Percentiles rank a stretch among this genome's conserved stretches.
These are phyloP conservation scores for Dimargaris verticillata DNA, from an alignment of 192 early-diverging fungal genomes.

Conservation along the genomic window DNA sequence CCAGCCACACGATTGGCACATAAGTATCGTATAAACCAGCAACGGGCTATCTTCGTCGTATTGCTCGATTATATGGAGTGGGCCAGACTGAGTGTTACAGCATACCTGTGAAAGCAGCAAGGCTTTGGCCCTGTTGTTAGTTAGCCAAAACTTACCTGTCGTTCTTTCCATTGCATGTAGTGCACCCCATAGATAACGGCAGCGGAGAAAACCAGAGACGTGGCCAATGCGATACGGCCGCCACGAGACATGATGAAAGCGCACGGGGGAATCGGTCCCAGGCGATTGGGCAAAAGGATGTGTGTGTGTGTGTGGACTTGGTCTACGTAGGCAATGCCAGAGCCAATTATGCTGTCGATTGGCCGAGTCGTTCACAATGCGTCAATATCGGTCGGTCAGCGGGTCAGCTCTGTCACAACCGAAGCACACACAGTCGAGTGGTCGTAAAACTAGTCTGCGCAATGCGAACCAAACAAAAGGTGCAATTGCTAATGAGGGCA, in stretches of 20 bases:
- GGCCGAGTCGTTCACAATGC: too few relatives aligned
- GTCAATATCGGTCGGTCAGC: too few relatives aligned
- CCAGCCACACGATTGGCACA: background rate
- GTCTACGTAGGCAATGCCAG: too few relatives aligned
- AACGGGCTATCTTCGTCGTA: background rate
- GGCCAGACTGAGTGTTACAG: background rate
- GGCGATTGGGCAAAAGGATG: too few relatives aligned
- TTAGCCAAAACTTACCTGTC: background rate
- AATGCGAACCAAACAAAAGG: too few relatives aligned
- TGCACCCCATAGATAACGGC: constrained; percentile 6
- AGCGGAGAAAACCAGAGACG: background rate
- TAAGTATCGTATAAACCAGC: background rate
- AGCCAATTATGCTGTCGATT: too few relatives aligned
- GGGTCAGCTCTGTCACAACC: too few relatives aligned
- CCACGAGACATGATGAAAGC: constrained; percentile 4
- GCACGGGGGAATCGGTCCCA: background rate
- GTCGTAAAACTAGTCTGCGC: too few relatives aligned
- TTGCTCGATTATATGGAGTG: background rate
- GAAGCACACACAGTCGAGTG: too few relatives aligned
- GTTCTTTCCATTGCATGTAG: constrained; percentile 4
- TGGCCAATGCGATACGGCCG: background rate
- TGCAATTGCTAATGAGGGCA: too few relatives aligned
- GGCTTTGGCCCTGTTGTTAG: background rate
- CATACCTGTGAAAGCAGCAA: background rate
- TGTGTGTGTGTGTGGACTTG: too few relatives aligned